Percentiles rank a stretch among this genome's conserved stretches.
Conservation (phyloP, 495 filamentous ascomycete species). For the Penicillium steckii region DNA sequence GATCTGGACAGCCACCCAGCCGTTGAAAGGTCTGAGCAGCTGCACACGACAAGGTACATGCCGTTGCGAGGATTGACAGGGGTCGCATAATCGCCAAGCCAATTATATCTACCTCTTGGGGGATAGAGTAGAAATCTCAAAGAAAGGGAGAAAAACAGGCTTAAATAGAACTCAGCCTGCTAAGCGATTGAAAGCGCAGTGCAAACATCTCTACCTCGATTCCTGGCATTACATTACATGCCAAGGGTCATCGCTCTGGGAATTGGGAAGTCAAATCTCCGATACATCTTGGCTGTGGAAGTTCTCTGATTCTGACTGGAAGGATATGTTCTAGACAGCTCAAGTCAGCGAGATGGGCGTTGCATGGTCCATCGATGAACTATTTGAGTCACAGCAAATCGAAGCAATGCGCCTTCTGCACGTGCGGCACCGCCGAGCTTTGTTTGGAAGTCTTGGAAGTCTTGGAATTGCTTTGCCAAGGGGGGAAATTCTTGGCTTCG, state of each 20-base stretch:
- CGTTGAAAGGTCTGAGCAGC: slow-evolving; percentile 67
- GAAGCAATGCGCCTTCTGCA: neutral
- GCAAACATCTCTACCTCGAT: neutral
- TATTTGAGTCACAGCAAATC: slow-evolving; percentile 1
- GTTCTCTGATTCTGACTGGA: neutral
- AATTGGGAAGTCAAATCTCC: slow-evolving; percentile 3
- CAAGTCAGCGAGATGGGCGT: neutral
- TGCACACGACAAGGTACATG: slow-evolving; percentile 19
- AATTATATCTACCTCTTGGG: too few species aligned
- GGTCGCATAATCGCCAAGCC: slow-evolving; percentile 19
- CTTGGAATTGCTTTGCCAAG: slow-evolving; percentile 7
- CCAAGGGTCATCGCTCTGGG: neutral
- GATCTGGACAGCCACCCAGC: slow-evolving; percentile 64
- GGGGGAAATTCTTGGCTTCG: neutral
- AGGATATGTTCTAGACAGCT: neutral
- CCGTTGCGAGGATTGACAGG: slow-evolving; percentile 16
- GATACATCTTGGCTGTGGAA: neutral
- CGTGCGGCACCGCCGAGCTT: slow-evolving; percentile 4
- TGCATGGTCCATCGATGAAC: neutral
- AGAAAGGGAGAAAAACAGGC: neutral
- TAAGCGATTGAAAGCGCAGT: neutral
- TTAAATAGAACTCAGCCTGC: neutral
- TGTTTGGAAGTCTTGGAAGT: slow-evolving; percentile 9
- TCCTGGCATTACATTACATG: neutral
- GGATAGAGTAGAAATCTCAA: neutral